Percentiles rank a stretch among this genome's conserved stretches.
Evolutionary conservation across 2,329 filamentous ascomycete genomes (phyloP).

Genomic region (Fusarium zealandicum): DNA sequence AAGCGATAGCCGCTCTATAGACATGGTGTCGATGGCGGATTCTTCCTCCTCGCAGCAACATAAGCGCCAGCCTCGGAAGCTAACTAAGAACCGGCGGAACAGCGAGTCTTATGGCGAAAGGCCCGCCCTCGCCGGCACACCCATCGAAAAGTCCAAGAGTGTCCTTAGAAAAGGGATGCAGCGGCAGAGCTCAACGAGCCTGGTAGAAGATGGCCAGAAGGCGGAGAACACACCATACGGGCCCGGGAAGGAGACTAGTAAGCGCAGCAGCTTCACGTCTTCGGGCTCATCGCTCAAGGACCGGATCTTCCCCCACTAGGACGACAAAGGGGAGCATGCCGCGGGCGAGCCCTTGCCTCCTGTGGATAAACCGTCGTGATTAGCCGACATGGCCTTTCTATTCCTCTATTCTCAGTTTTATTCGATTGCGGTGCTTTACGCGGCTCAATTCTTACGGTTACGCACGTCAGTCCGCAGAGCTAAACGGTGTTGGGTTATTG

Average conservation of each 20-base stretch:
- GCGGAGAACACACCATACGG: conserved; percentile 35
- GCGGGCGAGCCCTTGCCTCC: not conserved
- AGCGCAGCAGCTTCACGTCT: conserved; percentile 36
- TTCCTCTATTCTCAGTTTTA: not conserved
- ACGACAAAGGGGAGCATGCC: not conserved
- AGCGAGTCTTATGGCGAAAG: conserved; percentile 48
- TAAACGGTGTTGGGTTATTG: not conserved
- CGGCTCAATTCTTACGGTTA: not conserved
- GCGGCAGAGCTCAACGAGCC: conserved; percentile 39
- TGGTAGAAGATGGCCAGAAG: conserved; percentile 37
- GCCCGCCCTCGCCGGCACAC: conserved; percentile 11
- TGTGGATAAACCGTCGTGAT: not conserved
- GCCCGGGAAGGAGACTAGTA: conserved; percentile 32
- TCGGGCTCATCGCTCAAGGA: conserved; percentile 40
- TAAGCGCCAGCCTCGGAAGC: conserved; percentile 51
- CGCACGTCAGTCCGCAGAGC: not conserved
- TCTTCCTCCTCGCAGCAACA: conserved; percentile 35
- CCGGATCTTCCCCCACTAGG: conserved; percentile 35
- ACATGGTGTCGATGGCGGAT: conserved; percentile 39
- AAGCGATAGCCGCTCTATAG: conserved; percentile 45
- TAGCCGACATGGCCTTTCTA: not conserved
- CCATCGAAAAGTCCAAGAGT: conserved; percentile 37
- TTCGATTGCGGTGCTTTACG: not conserved
- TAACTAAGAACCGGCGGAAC: conserved; percentile 51
- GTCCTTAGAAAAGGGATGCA: conserved; percentile 50